Base-by-base conservation (phyloP, 495 filamentous ascomycete genomes). In the Aspergillus leporis region DNA sequence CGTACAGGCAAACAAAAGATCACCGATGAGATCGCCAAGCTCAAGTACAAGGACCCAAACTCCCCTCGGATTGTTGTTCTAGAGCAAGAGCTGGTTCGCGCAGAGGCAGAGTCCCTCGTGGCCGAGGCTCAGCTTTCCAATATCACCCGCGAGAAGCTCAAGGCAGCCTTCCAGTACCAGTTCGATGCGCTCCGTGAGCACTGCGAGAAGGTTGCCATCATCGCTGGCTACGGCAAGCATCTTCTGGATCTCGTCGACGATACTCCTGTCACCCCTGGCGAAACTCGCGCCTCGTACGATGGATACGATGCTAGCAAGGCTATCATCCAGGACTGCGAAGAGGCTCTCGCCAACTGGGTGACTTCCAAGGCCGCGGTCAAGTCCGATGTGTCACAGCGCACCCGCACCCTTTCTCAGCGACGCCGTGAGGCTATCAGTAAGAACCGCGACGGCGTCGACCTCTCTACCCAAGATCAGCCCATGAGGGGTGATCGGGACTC, bases 31-130 rank as follows among this genome's bases (percentile, higher is more conserved):
- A 98, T 98, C 64, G 93, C 94, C 18, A 94, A 98, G 73, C 85
- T 98, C 54, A 98, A 98, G 76, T 98, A 98, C 86, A 98, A 98
- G 79, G 95, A 98, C 72, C 94, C 94, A 32, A 95, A 95, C 79
- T 97, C 92, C 10, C 92, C 95, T 41, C 92, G 91, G 73, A 98
- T 98, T 53, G 92, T 96, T 53, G 92, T 98, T 34, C 88, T 98
- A 64, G 94, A 98, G 76, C 94, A 98, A 74, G 94, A 98, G 76
- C 89, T 98, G 53, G 94, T 98, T 60, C 94, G 94, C 65, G 95
- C 94, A 61, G 94, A 98, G 74, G 94, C 94, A 68, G 94, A 98
- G 75, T 98, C 95, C 18, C 85, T 98, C 19, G 94, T 98, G 41
- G 94, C 94, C 63, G 94, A 98, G 75, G 94, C 94, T 34, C 94